Percentiles rank a stretch among this genome's conserved stretches.
phyloP scores from a whole-genome alignment of 1,139 yeast species.

The Protomyces arabidopsidicola region DNA sequence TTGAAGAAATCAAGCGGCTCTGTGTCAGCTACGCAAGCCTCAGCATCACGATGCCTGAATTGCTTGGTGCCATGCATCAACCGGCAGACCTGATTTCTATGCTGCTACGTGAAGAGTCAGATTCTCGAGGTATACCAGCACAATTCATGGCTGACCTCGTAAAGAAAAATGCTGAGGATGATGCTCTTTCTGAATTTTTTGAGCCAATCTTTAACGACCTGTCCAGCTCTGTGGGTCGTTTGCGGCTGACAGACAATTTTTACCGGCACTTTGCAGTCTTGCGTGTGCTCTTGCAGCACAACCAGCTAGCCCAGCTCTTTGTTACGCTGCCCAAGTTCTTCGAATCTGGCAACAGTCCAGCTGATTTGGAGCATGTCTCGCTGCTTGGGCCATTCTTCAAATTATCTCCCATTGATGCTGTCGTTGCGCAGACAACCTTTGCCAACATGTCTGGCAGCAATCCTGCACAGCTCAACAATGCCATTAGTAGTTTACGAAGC shows the following conservation, averaged over 20 bases:
- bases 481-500: conserved; percentile 5
- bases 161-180: conserved; percentile 61
- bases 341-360: conserved; percentile 44
- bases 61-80: conserved; percentile 44
- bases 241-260: conserved; percentile 42
- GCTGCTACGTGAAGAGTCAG: conserved; percentile 31
- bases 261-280: conserved; percentile 15
- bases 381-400: conserved; percentile 72
- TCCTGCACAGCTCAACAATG: conserved; percentile 29
- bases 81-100: conserved; percentile 31
- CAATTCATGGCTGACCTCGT: conserved; percentile 59
- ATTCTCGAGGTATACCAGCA: conserved; percentile 37
- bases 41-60: conserved; percentile 63
- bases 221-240: conserved; percentile 32
- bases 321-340: conserved; percentile 27
- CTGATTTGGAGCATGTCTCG: conserved; percentile 56
- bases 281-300: conserved; percentile 28
- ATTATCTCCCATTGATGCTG: conserved; percentile 63
- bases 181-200: conserved; percentile 55
- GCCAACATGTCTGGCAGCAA: conserved; percentile 35
- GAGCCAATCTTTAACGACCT: conserved; percentile 44
- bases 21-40: conserved; percentile 65
- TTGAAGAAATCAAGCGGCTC: conserved; percentile 52
- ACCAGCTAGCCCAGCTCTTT: conserved; percentile 51
- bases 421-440: conserved; percentile 34